Conservation (phyloP, 2,329 filamentous ascomycete species). For the Pseudogymnoascus sp. region DNA sequence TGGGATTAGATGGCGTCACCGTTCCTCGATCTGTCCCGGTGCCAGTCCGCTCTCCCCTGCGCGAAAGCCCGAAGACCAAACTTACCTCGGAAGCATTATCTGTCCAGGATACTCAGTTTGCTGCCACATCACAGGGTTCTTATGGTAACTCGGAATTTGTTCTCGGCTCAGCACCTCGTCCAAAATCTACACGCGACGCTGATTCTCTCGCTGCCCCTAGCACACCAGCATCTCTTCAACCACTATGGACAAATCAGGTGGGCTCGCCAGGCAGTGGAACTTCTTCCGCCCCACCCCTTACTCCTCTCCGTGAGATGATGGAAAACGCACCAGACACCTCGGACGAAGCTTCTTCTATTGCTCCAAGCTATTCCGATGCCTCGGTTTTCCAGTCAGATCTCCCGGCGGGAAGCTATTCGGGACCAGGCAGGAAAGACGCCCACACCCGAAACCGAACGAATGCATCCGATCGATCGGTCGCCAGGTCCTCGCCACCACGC, state of each 20-base stretch:
- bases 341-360: constrained; percentile 24
- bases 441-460: constrained; percentile 1
- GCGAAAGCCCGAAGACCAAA: not conserved
- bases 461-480: constrained; percentile 6
- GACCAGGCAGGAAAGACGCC: not conserved
- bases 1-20: not conserved
- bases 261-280: not conserved
- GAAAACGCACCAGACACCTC: constrained; percentile 26
- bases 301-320: constrained; percentile 29
- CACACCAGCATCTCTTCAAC: not conserved
- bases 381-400: constrained; percentile 1
- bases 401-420: not conserved
- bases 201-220: not conserved
- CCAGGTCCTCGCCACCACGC: not conserved
- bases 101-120: not conserved
- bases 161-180: constrained; percentile 21
- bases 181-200: constrained; percentile 14
- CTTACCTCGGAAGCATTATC: not conserved
- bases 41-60: not conserved
- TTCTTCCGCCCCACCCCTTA: constrained; percentile 25
- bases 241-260: not conserved
- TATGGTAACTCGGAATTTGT: constrained; percentile 17
- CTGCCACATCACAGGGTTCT: not conserved
- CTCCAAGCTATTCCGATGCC: constrained; percentile 16
- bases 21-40: not conserved